Percentiles rank a stretch among this genome's conserved stretches.
Conservation (phyloP, 768 basidiomycete genomes). For the Serendipita sp. region DNA sequence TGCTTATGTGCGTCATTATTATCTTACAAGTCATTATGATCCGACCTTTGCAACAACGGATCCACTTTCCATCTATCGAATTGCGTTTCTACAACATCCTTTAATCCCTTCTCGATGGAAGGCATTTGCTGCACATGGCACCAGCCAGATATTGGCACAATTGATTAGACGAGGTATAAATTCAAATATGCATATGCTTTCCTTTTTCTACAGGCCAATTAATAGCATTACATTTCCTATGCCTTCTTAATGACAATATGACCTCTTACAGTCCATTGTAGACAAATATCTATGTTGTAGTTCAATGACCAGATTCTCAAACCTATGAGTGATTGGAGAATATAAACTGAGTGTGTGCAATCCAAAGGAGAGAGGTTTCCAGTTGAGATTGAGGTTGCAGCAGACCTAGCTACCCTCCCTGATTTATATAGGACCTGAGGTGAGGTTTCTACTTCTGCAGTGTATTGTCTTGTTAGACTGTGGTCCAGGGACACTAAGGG, state of each 20-base stretch:
- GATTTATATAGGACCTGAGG: no score
- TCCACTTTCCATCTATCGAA: neutral
- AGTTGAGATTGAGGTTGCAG: no score
- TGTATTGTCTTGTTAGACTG: no score
- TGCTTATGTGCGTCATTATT: slow-evolving; percentile 1
- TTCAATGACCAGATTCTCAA: no score
- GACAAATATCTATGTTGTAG: no score
- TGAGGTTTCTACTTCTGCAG: no score
- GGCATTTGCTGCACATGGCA: neutral
- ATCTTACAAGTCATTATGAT: slow-evolving; percentile 1
- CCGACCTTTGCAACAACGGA: neutral
- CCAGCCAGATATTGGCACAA: neutral
- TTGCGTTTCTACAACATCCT: neutral
- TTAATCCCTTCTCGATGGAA: neutral
- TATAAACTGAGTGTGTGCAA: no score
- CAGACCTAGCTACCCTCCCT: no score
- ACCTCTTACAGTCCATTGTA: neutral
- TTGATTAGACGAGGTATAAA: neutral
- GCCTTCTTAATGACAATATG: neutral
- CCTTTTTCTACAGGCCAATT: neutral
- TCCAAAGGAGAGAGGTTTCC: no score
- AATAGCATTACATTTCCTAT: neutral
- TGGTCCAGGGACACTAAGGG: no score
- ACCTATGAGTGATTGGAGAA: no score
- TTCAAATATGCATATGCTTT: neutral